These are phyloP conservation scores for Ichthyophthirius multifiliis DNA, from an alignment of 169 alveolate species.

Conservation along the genomic window DNA sequence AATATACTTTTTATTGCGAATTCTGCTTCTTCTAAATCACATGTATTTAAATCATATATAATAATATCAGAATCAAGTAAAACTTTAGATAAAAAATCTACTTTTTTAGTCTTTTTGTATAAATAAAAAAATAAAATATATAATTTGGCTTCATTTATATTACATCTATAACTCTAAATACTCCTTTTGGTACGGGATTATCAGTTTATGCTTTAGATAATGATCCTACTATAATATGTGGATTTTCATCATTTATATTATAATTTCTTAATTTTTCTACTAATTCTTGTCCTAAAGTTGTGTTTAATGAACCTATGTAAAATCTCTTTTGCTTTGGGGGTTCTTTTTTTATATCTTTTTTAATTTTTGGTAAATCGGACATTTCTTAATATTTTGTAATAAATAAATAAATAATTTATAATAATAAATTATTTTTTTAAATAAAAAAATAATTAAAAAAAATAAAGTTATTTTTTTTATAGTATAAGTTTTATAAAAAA, in stretches of 20 bases:
- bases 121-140: neutral
- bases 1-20: slow-evolving; percentile 41
- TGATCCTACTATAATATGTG: slow-evolving; percentile 40
- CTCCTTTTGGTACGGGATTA: slow-evolving; percentile 33
- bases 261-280: slow-evolving; percentile 35
- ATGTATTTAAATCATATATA: slow-evolving; percentile 72
- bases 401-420: neutral
- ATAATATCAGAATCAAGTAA: slow-evolving; percentile 66
- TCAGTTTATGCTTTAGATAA: neutral
- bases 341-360: slow-evolving; percentile 7
- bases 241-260: slow-evolving; percentile 33
- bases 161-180: slow-evolving; percentile 34
- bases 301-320: slow-evolving; percentile 34
- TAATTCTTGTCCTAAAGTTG: slow-evolving; percentile 33
- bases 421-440: no score
- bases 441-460: no score
- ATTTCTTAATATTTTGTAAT: neutral
- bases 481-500: no score
- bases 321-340: slow-evolving; percentile 23
- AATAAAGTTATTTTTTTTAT: no score
- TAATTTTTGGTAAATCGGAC: neutral
- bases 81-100: slow-evolving; percentile 28
- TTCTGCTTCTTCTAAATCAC: slow-evolving; percentile 78
- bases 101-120: slow-evolving; percentile 13
- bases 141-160: neutral